Evolutionary conservation across 2,329 filamentous ascomycete genomes (phyloP).

Genomic region (Pseudocercospora crystallina): DNA sequence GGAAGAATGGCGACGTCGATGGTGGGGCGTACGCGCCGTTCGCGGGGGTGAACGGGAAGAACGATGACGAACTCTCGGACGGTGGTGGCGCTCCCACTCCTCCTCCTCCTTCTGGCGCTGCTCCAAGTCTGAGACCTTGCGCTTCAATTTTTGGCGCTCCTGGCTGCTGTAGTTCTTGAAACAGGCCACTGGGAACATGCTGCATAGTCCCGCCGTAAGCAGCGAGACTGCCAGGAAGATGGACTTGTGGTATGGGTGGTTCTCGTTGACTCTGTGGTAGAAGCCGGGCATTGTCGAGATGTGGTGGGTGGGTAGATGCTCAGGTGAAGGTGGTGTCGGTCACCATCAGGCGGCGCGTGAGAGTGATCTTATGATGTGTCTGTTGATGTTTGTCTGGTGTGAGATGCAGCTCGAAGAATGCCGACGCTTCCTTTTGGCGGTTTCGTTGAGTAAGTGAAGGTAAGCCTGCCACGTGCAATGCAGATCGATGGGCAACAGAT

Average conservation of each 20-base stretch:
- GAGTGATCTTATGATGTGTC: conserved; percentile 2
- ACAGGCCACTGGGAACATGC: conserved; percentile 35
- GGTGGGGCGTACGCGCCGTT: conserved; percentile 23
- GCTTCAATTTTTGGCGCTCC: conserved; percentile 28
- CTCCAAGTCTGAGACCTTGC: conserved; percentile 27
- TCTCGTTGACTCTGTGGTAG: conserved; percentile 33
- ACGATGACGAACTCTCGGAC: conserved; percentile 25
- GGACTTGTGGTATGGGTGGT: conserved; percentile 33
- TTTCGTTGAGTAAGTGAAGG: neutral
- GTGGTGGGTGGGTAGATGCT: conserved; percentile 10
- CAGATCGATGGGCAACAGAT: neutral
- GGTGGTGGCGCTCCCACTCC: conserved; percentile 24
- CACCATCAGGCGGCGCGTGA: neutral
- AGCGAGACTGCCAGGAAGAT: conserved; percentile 34
- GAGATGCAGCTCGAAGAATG: conserved; percentile 44
- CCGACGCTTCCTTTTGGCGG: neutral
- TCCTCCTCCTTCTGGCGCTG: conserved; percentile 26
- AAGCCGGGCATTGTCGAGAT: conserved; percentile 22
- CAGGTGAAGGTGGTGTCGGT: conserved; percentile 13
- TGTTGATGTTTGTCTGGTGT: neutral
- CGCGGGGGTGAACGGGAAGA: conserved; percentile 31
- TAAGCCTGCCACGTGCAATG: neutral
- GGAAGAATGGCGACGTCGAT: conserved; percentile 23
- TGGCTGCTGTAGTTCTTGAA: conserved; percentile 38
- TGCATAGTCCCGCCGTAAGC: conserved; percentile 36